Evolutionary conservation across 2,329 filamentous ascomycete genomes (phyloP).

Genomic region (Seiridium unicorne): DNA sequence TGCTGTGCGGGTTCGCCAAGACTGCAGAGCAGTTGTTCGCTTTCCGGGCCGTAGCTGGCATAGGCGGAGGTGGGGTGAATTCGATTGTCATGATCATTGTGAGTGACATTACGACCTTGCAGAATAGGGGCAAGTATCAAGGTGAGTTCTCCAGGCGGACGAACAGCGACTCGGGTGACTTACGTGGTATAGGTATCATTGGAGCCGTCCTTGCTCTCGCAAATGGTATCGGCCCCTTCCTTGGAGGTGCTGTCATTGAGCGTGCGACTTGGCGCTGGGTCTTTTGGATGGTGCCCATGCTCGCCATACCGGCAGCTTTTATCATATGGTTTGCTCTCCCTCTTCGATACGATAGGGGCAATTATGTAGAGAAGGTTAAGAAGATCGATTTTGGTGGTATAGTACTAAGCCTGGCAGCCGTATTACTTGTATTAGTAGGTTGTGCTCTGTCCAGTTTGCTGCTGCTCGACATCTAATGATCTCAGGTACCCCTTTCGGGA

Average conservation of each 20-base stretch:
- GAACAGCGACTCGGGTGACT: too few relatives aligned
- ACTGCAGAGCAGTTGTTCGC: slow-evolving; percentile 24
- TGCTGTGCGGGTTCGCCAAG: slow-evolving; percentile 23
- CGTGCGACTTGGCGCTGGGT: slow-evolving; percentile 16
- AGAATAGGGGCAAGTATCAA: slow-evolving; percentile 33
- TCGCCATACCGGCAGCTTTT: slow-evolving; percentile 9
- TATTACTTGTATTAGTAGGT: background rate
- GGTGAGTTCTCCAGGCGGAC: slow-evolving; percentile 8
- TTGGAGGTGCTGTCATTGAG: slow-evolving; percentile 14
- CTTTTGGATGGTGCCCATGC: slow-evolving; percentile 19
- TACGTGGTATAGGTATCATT: slow-evolving; percentile 15
- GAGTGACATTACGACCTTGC: slow-evolving; percentile 31
- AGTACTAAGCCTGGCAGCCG: background rate
- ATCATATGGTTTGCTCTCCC: slow-evolving; percentile 11
- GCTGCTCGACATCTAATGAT: slow-evolving; percentile 7
- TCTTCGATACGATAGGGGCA: slow-evolving; percentile 9
- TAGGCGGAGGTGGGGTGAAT: slow-evolving; percentile 24
- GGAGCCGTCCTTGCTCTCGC: slow-evolving; percentile 18
- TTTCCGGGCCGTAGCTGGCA: slow-evolving; percentile 26
- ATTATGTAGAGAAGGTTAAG: slow-evolving; percentile 14
- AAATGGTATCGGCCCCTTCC: slow-evolving; percentile 21
- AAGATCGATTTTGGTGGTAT: slow-evolving; percentile 19
- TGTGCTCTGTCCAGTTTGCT: background rate
- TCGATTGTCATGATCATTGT: slow-evolving; percentile 33
- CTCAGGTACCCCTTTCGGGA: slow-evolving; percentile 19